phyloP scores from a whole-genome alignment of 208 protist species.

The Acanthamoeba royreba region DNA sequence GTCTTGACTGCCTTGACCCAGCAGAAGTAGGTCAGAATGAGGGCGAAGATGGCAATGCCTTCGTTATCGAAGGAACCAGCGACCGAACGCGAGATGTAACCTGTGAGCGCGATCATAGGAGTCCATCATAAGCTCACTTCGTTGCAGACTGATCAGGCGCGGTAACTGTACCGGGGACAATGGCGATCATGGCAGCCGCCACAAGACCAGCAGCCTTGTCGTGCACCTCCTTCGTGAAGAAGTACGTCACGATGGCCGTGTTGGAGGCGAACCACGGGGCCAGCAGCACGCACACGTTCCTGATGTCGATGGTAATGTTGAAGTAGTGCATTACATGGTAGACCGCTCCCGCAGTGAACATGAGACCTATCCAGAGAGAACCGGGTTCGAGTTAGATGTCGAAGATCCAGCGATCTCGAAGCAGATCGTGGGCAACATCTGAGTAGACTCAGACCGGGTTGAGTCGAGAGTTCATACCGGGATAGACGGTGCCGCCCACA shows the following conservation, averaged over 20 bases:
- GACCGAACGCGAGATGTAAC: constrained; percentile 97
- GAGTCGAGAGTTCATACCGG: constrained; percentile 74
- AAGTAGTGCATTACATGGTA: constrained; percentile 85
- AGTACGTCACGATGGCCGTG: constrained; percentile 87
- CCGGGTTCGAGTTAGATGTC: no score
- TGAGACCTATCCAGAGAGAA: constrained; percentile 81
- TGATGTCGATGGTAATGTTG: constrained; percentile 89
- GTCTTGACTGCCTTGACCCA: constrained; percentile 78
- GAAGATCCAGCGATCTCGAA: no score
- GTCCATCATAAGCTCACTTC: no score
- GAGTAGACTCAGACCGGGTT: not conserved
- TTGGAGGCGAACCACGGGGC: constrained; percentile 90
- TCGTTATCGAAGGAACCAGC: constrained; percentile 99
- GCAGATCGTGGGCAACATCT: not conserved
- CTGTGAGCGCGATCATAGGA: not conserved
- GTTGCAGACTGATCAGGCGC: no score
- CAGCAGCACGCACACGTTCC: constrained; percentile 95
- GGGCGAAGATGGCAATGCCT: constrained; percentile 94
- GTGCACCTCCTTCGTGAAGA: constrained; percentile 84
- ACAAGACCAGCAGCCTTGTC: constrained; percentile 82
- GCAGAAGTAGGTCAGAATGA: constrained; percentile 87
- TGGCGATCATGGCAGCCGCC: constrained; percentile 84
- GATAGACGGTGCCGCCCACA: constrained; percentile 97
- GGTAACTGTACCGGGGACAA: constrained; percentile 80
- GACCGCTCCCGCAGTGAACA: constrained; percentile 92